Conservation (phyloP, 257 asterid genomes). For the Solanum chaucha region DNA sequence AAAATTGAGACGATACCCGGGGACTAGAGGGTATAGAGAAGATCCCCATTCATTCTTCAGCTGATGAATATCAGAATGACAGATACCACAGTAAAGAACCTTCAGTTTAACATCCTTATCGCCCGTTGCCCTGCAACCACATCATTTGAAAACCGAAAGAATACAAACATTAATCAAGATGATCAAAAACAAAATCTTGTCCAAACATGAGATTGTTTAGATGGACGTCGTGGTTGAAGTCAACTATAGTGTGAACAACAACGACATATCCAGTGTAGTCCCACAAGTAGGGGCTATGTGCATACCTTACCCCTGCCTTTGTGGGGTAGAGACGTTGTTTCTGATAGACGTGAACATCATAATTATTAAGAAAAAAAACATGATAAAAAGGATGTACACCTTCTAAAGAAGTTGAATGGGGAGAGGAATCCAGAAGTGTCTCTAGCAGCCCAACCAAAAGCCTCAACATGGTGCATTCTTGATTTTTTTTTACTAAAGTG, state of each 20-base stretch:
- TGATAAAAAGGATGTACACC: conserved; percentile 6
- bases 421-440: conserved; percentile 33
- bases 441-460: conserved; percentile 42
- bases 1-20: conserved; percentile 19
- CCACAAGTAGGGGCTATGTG: background rate
- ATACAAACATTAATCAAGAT: background rate
- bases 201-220: background rate
- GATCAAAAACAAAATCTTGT: background rate
- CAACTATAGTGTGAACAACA: background rate
- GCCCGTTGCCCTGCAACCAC: conserved; percentile 12
- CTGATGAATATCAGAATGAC: conserved; percentile 40
- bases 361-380: background rate
- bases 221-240: background rate
- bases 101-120: conserved; percentile 19
- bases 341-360: background rate
- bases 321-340: background rate
- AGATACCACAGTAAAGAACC: conserved; percentile 38
- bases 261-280: background rate
- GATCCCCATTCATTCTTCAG: conserved; percentile 25
- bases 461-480: conserved; percentile 1
- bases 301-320: background rate
- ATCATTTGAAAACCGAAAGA: background rate
- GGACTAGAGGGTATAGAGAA: conserved; percentile 26
- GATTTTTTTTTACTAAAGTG: background rate
- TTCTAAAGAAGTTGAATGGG: conserved; percentile 32